Evolutionary conservation across 495 filamentous ascomycete genomes (phyloP).

Genomic region (Trichoderma erinaceum): DNA sequence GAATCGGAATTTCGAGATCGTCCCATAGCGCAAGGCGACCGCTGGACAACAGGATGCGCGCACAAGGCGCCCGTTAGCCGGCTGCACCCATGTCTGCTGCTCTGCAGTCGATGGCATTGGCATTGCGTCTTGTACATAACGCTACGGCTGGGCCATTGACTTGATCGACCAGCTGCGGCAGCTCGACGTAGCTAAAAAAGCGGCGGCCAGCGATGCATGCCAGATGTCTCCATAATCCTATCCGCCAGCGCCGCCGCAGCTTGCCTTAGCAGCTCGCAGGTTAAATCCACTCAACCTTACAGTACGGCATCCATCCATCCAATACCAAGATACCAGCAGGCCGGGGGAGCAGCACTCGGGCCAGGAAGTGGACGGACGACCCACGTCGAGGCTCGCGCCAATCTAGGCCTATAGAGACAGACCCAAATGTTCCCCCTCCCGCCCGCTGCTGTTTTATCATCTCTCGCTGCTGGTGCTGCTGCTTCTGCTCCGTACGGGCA

Average conservation of each 20-base stretch:
- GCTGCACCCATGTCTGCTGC: not conserved
- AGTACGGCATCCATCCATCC: not conserved
- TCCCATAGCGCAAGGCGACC: slow-evolving; percentile 13
- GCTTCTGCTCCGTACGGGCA: not conserved
- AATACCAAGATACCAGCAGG: slow-evolving; percentile 5
- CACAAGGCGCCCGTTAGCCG: slow-evolving; percentile 2
- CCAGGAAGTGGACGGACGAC: slow-evolving; percentile 7
- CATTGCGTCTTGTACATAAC: not conserved
- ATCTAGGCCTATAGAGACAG: slow-evolving; percentile 3
- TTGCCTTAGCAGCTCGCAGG: slow-evolving; percentile 9
- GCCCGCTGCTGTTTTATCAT: slow-evolving; percentile 12
- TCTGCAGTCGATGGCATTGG: not conserved
- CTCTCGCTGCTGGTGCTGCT: slow-evolving; percentile 3
- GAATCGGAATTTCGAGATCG: slow-evolving; percentile 9
- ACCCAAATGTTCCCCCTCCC: slow-evolving; percentile 11
- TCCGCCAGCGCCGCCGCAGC: slow-evolving; percentile 5
- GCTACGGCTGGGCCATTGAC: not conserved
- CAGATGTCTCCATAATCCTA: slow-evolving; percentile 14
- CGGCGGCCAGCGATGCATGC: slow-evolving; percentile 11
- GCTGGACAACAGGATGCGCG: slow-evolving; percentile 4
- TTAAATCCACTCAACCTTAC: not conserved
- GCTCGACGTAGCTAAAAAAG: slow-evolving; percentile 12
- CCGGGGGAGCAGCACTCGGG: slow-evolving; percentile 12
- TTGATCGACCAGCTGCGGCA: not conserved
- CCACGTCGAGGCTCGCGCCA: slow-evolving; percentile 9